phyloP scores from a whole-genome alignment of 495 filamentous ascomycete species.

The Aspergillus biplanus region DNA sequence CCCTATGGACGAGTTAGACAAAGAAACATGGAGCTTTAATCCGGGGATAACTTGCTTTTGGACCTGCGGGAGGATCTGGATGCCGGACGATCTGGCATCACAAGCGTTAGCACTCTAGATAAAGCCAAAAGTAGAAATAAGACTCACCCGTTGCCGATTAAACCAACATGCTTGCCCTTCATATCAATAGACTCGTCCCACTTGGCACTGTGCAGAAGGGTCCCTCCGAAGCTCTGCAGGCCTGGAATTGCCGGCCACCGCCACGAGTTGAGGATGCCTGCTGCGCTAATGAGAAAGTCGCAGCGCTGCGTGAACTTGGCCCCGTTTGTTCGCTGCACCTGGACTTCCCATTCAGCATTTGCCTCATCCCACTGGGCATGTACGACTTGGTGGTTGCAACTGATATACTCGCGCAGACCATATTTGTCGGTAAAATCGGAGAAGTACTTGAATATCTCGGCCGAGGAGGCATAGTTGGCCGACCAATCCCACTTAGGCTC shows the following conservation, averaged over 20 bases:
- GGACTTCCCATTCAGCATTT: constrained; percentile 48
- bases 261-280: constrained; percentile 51
- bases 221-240: constrained; percentile 46
- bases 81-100: constrained; percentile 36
- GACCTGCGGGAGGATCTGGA: constrained; percentile 56
- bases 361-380: constrained; percentile 44
- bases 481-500: constrained; percentile 46
- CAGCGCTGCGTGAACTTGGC: constrained; percentile 34
- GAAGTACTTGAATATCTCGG: constrained; percentile 63
- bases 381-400: constrained; percentile 37
- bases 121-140: too few relatives aligned
- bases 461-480: background rate
- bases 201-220: constrained; percentile 50
- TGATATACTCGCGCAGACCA: constrained; percentile 38
- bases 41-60: too few relatives aligned
- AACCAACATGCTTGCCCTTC: constrained; percentile 47
- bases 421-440: constrained; percentile 42
- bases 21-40: too few relatives aligned
- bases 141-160: constrained; percentile 56
- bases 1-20: too few relatives aligned
- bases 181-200: constrained; percentile 45
- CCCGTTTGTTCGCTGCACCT: constrained; percentile 27
- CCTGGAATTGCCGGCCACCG: constrained; percentile 54
- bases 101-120: too few relatives aligned
- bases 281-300: constrained; percentile 51